phyloP scores from a whole-genome alignment of 1,139 yeast species.

The Keqinozyma sinolaborantium region DNA sequence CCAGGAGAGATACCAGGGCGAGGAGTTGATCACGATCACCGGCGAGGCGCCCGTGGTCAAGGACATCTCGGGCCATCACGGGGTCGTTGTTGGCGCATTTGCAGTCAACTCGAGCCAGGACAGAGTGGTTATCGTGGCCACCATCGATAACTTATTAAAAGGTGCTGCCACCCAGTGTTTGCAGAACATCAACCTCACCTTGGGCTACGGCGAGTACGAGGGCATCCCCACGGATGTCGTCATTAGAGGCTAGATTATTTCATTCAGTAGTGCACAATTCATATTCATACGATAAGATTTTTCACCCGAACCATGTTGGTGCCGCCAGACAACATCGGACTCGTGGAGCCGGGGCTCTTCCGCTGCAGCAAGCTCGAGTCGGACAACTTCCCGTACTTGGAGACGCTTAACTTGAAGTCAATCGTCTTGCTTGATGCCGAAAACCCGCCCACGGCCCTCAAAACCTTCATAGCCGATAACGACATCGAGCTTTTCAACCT shows the following conservation, averaged over 20 bases:
- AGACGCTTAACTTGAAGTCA: constrained; percentile 56
- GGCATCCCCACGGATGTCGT: constrained; percentile 75
- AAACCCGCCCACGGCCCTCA: constrained; percentile 57
- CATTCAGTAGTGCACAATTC: neutral
- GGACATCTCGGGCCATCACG: constrained; percentile 91
- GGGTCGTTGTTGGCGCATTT: constrained; percentile 92
- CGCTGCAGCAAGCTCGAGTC: constrained; percentile 53
- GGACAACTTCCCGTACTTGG: constrained; percentile 63
- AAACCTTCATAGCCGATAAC: constrained; percentile 43
- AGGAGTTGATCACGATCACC: constrained; percentile 75
- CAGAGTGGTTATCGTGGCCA: constrained; percentile 90
- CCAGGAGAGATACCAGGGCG: constrained; percentile 87
- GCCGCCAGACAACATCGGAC: constrained; percentile 76
- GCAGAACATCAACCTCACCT: constrained; percentile 87
- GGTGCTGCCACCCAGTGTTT: constrained; percentile 99
- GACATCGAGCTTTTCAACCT: constrained; percentile 42
- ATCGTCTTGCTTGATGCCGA: constrained; percentile 68
- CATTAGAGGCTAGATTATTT: constrained; percentile 39
- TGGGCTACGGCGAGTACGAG: constrained; percentile 90
- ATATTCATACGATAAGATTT: neutral
- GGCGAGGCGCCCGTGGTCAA: constrained; percentile 92
- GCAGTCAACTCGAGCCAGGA: constrained; percentile 86
- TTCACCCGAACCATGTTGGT: constrained; percentile 48
- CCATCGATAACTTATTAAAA: constrained; percentile 91
- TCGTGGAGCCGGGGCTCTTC: constrained; percentile 71